Base-by-base conservation (phyloP, 2,329 filamentous ascomycete species). In the Phyllosticta citrichinensis region DNA sequence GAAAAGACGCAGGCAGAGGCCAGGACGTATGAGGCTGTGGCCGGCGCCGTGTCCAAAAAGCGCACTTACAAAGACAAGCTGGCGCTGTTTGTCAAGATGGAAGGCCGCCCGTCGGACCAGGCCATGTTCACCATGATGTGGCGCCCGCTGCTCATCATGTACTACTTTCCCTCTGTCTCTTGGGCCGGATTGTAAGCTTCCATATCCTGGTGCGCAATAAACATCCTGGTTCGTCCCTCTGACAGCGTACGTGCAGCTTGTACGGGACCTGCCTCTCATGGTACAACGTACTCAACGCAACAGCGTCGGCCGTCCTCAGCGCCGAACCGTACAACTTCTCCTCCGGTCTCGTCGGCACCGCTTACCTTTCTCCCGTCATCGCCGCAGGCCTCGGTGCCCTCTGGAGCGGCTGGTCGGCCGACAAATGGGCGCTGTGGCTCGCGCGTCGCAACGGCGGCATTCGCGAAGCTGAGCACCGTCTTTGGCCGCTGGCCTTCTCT, bases 221-320 rank as follows among this genome's bases (percentile, higher is more conserved):
- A 20, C 24, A 19, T 30, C 6, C 27, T 8, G 27, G 27, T 8
- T 30, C 27, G 27, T 30, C 27, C 27, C 27, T 4, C 5, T 30
- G 27, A 30, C 27, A 30, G 27, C 33, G 27, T 20, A 19, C 2
- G 6, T 56, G 12, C 17, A 56, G 54, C 27, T 14, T 57, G 22
- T 76, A 76, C 64, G 74, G 74, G 19, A 67, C 66, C 35, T 71
- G 71, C 54, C 67, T 76, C 8, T 66, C 72, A 56, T 76, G 74
- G 74, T 76, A 75, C 68, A 75, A 75, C 62, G 73, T 77, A 8
- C 71, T 76, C 58, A 76, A 77, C 62, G 74, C 67, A 5, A 77
- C 75, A 1, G 66, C 74, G 1, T 75, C 73, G 1, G 64, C 74
- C 1, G 74, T 76, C 56, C 69, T 77, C 6, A 62, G 60, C 20